Base-by-base conservation (phyloP, 1,284 basidiomycete species). In the Pulchroboletus neoregius region DNA sequence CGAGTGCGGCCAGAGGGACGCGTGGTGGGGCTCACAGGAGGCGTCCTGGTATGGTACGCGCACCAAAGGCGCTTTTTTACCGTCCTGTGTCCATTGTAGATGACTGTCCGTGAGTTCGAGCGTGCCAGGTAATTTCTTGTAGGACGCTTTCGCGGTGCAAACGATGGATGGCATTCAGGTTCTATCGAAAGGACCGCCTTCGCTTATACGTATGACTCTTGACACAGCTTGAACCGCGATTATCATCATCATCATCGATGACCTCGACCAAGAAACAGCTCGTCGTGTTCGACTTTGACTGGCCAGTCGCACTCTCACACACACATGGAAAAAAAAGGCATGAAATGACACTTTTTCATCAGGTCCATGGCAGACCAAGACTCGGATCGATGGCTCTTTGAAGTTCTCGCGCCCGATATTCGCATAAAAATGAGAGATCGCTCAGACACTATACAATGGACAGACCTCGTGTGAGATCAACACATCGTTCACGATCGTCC, bases 281-380 rank as follows among this genome's bases (percentile, higher is more conserved):
- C 38, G 76, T 98, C 55, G 87, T 98, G 13, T 98, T 90, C 59
- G 95, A 99, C 69, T 98, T 98, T 71, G 95, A 99, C 78, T 98
- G 94, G 94, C 91, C 63, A 52, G 74, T 68, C 23, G n/a, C n/a
- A n/a, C n/a, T n/a, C n/a, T n/a, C n/a, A n/a, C n/a, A n/a, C n/a
- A n/a, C n/a, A n/a, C n/a, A n/a, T n/a, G n/a, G n/a, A n/a, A n/a
- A n/a, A n/a, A n/a, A n/a, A n/a, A n/a, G n/a, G n/a, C n/a, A n/a
- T n/a, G n/a, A n/a, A n/a, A 26, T 32, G 16, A 40, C n/a, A 9
- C 11, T 15, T 35, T 53, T 18, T 32, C 34, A 49, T 12, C 16
- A 90, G 87, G 88, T 90, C 89, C 39, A 76, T 88, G 68, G 87
- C 86, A 46, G 95, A 99, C 71, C 94, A 98, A 71, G 96, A 99